These are phyloP conservation scores for Candida ortonii DNA, from an alignment of 805 yeast genomes.

Conservation along the genomic window DNA sequence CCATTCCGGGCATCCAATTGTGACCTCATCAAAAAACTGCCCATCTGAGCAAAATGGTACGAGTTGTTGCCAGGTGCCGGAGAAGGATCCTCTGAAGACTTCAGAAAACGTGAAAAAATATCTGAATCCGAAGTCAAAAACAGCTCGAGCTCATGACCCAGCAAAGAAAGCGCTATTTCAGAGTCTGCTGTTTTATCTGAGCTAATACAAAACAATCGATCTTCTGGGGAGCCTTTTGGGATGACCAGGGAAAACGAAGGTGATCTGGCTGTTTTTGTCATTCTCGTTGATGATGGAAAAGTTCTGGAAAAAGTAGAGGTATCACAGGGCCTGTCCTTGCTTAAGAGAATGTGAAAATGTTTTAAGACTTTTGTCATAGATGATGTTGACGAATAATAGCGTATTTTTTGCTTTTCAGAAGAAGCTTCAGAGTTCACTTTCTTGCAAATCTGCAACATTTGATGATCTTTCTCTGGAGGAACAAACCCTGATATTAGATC, in stretches of 20 bases:
- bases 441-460: constrained; percentile 47
- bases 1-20: constrained; percentile 83
- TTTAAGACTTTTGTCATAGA: constrained; percentile 76
- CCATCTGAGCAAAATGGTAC: constrained; percentile 73
- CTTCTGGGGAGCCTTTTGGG: constrained; percentile 29
- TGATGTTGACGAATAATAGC: constrained; percentile 78
- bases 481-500: constrained; percentile 52
- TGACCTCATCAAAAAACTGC: constrained; percentile 76
- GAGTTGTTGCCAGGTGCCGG: constrained; percentile 12
- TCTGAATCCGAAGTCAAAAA: constrained; percentile 60
- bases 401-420: constrained; percentile 18
- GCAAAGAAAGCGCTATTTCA: constrained; percentile 63
- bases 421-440: constrained; percentile 13
- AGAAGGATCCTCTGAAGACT: constrained; percentile 6
- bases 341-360: constrained; percentile 70
- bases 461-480: constrained; percentile 64
- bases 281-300: constrained; percentile 36
- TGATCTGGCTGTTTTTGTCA: constrained; percentile 42
- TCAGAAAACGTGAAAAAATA: constrained; percentile 44
- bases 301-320: constrained; percentile 42
- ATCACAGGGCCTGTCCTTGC: constrained; percentile 57
- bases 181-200: constrained; percentile 64
- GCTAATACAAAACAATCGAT: constrained; percentile 56
- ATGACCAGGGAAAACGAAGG: constrained; percentile 60
- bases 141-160: constrained; percentile 80